A percentile compares a stretch with the other conserved stretches of the same genome.
phyloP scores from a whole-genome alignment of 2,329 filamentous ascomycete genomes.

The Colletotrichum navitas region DNA sequence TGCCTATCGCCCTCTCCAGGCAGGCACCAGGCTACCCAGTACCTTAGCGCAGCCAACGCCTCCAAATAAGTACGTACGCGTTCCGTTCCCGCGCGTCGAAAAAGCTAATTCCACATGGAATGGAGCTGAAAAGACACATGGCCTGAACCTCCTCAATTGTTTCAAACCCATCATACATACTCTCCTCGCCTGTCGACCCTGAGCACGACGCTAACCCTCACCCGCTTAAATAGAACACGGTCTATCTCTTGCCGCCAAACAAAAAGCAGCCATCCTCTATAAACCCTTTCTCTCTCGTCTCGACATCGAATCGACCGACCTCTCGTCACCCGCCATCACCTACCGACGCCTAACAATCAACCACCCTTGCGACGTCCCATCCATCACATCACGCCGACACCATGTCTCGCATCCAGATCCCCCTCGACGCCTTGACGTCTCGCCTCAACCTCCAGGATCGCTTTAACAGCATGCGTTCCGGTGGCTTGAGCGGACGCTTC shows the following conservation, averaged over 20 bases:
- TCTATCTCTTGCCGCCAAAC: conserved; percentile 1
- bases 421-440: conserved; percentile 90
- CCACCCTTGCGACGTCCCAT: background rate
- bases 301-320: conserved; percentile 2
- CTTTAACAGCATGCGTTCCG: conserved; percentile 84
- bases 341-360: conserved; percentile 5
- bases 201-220: conserved; percentile 21
- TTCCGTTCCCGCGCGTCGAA: conserved; percentile 25
- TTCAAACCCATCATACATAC: conserved; percentile 27
- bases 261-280: background rate
- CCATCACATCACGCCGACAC: conserved; percentile 34
- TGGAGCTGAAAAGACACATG: conserved; percentile 42
- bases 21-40: background rate
- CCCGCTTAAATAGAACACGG: conserved; percentile 25
- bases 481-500: conserved; percentile 85
- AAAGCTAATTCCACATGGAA: conserved; percentile 39
- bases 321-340: background rate
- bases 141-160: conserved; percentile 37
- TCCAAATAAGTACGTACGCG: conserved; percentile 18
- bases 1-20: background rate
- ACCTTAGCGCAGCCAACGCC: background rate
- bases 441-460: conserved; percentile 88
- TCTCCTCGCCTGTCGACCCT: conserved; percentile 14
- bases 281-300: background rate
- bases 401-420: conserved; percentile 93